A percentile compares a stretch with the other conserved stretches of the same genome.
Conservation (phyloP, 1,284 basidiomycete species). For the Phenoliferia sp. region DNA sequence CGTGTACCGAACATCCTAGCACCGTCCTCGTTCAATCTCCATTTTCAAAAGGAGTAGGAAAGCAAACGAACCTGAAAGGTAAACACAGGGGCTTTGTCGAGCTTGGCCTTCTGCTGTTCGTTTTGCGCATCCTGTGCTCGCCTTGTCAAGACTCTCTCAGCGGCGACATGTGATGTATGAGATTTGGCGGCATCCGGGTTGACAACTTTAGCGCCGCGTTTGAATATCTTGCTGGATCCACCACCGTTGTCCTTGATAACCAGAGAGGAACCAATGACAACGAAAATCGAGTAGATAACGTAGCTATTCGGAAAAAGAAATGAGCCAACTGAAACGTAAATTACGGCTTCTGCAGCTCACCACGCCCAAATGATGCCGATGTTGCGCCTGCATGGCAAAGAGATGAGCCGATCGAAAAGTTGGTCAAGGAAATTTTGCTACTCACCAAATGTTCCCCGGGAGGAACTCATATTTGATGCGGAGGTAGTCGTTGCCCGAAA, state of each 20-base stretch:
- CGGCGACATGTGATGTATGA: constrained; percentile 2
- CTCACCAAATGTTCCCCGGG: constrained; percentile 43
- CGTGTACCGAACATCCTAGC: constrained; percentile 46
- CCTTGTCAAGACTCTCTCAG: constrained; percentile 11
- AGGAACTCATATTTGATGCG: constrained; percentile 40
- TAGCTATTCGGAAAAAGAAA: constrained; percentile 20
- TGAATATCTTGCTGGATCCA: constrained; percentile 37
- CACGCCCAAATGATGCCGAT: constrained; percentile 46
- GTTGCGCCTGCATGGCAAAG: too few species aligned
- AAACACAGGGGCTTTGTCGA: constrained; percentile 31
- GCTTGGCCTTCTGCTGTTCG: constrained; percentile 2
- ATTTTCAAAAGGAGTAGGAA: neutral
- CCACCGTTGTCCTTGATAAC: constrained; percentile 34
- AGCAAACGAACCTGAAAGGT: constrained; percentile 23
- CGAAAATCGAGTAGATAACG: constrained; percentile 39
- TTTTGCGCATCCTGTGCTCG: constrained; percentile 12
- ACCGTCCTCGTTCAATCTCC: neutral
- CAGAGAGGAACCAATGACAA: constrained; percentile 33
- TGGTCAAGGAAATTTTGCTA: too few species aligned
- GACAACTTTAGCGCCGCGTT: constrained; percentile 31
- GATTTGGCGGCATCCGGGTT: constrained; percentile 23
- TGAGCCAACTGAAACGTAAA: too few species aligned
- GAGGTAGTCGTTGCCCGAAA: constrained; percentile 43
- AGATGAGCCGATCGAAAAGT: too few species aligned
- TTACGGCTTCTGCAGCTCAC: constrained; percentile 34